These are phyloP conservation scores for Athelia psychrophila DNA, from an alignment of 1,284 basidiomycete species.

Conservation along the genomic window DNA sequence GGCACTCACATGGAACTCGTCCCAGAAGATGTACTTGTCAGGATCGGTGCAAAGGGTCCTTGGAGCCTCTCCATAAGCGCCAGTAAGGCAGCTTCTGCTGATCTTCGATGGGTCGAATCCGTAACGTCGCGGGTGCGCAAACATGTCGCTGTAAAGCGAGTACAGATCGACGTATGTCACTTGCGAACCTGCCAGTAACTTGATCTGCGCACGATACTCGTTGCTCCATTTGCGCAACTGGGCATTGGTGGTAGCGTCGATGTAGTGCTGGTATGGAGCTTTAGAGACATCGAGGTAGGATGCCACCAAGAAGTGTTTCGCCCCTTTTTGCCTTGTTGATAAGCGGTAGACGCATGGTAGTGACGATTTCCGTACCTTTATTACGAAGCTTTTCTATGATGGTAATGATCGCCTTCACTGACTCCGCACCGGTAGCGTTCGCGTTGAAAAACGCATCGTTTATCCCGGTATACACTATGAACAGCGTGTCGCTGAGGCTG, in stretches of 20 bases:
- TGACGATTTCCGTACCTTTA: neutral
- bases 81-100: neutral
- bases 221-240: neutral
- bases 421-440: neutral
- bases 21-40: slow-evolving; percentile 1
- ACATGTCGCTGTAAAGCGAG: neutral
- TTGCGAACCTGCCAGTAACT: neutral
- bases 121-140: neutral
- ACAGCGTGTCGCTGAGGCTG: neutral
- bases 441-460: slow-evolving; percentile 1
- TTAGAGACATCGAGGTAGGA: neutral
- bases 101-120: neutral
- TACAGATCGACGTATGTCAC: neutral
- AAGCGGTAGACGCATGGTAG: neutral
- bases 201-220: neutral
- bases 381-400: neutral
- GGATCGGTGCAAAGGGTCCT: neutral
- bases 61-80: neutral
- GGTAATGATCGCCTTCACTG: neutral
- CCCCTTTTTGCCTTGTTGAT: neutral
- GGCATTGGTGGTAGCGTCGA: neutral
- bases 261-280: neutral
- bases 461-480: neutral
- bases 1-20: neutral
- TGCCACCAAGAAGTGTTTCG: neutral